phyloP scores from a whole-genome alignment of 352 stramenopile genomes.

The Ophiocytium majus region DNA sequence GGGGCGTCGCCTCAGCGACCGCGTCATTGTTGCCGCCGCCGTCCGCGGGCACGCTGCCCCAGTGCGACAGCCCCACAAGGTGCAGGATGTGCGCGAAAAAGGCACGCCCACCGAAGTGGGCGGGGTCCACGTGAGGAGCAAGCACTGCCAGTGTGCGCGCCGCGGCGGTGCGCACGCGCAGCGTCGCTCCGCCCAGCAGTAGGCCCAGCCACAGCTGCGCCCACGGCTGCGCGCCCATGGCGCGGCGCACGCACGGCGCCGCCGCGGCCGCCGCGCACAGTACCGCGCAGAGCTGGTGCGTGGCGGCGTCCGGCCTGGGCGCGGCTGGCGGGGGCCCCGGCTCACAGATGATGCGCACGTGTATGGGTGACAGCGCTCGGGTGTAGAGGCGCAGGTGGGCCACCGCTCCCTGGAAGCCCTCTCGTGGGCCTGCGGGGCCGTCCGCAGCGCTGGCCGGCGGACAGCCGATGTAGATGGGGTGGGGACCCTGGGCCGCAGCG shows the following conservation, averaged over 20 bases:
- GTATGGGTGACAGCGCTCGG: constrained; percentile 79
- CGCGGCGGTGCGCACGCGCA: background rate
- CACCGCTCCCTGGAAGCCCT: constrained; percentile 74
- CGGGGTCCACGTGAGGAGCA: background rate
- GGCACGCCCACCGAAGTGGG: background rate
- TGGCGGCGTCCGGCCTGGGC: background rate
- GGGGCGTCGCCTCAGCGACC: background rate
- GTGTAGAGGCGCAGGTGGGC: constrained; percentile 81
- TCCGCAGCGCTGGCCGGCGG: background rate
- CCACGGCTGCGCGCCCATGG: background rate
- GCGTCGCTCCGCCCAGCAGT: background rate
- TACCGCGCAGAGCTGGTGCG: background rate
- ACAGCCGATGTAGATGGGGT: background rate
- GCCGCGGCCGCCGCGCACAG: background rate
- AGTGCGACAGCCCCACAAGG: background rate
- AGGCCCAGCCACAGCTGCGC: background rate
- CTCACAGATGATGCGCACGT: constrained; percentile 83
- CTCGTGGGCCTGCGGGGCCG: background rate
- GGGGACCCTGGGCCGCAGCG: constrained; percentile 28
- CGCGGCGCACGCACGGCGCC: background rate
- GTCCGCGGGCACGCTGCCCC: background rate
- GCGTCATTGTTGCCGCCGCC: too few species aligned
- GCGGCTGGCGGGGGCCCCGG: constrained; percentile 59
- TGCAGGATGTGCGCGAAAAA: background rate
- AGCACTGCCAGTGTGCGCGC: background rate